Evolutionary conservation across 306 rosid genomes (phyloP).

Genomic region (Rosa persica): DNA sequence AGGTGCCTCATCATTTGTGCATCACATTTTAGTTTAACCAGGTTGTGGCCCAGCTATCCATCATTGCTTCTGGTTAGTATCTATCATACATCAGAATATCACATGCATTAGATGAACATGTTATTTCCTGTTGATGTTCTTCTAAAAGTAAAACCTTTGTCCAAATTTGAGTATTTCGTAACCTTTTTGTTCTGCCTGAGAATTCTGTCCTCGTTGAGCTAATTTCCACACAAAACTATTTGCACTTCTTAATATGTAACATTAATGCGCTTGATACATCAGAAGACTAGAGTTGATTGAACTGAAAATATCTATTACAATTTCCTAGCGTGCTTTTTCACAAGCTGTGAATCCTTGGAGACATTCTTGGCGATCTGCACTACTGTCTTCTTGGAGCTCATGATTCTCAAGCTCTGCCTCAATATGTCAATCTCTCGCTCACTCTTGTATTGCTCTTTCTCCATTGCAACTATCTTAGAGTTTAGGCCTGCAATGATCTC

Average conservation of each 20-base stretch:
- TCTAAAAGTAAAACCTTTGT: no score
- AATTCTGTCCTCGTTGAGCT: neutral
- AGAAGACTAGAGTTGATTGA: neutral
- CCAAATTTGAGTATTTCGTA: neutral
- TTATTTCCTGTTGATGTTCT: no score
- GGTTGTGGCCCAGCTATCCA: neutral
- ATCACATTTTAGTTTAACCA: neutral
- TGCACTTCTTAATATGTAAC: neutral
- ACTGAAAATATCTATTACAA: neutral
- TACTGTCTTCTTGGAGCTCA: slow-evolving; percentile 49
- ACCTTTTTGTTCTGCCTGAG: neutral
- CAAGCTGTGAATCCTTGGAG: slow-evolving; percentile 25
- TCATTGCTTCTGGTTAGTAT: neutral
- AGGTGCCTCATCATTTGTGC: neutral
- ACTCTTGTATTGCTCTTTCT: slow-evolving; percentile 52
- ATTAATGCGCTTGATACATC: neutral
- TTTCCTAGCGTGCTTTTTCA: slow-evolving; percentile 16
- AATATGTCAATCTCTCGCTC: slow-evolving; percentile 80
- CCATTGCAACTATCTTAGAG: slow-evolving; percentile 48
- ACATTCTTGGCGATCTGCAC: slow-evolving; percentile 34
- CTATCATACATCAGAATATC: neutral
- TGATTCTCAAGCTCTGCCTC: slow-evolving; percentile 84
- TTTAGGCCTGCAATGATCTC: slow-evolving; percentile 49
- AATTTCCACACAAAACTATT: no score
- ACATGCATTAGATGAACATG: neutral